Evolutionary conservation across 352 stramenopile species (phyloP), one percentile per base, ranked within the genome.

Genomic region (Phytophthora lateralis): DNA sequence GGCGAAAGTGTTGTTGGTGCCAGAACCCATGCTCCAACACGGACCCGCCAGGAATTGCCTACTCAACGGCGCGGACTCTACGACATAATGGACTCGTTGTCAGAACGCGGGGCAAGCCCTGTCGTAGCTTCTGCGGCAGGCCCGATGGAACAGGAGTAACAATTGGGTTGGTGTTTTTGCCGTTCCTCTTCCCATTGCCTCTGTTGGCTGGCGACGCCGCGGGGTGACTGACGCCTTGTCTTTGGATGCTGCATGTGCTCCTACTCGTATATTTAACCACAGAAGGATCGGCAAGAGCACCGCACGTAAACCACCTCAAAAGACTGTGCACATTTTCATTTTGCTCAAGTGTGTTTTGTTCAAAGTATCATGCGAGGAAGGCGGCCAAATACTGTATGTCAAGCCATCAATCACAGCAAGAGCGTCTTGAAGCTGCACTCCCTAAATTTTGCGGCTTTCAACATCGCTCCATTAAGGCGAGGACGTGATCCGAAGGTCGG

Each of bases 201-300:
- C 42, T 60, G 51, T 6, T 39, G 34, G 46, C 47, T 60, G 32
- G 18, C 32, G 43, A 55, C 46, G 56, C 41, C 38, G 29, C 45
- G 43, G 38, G 43, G 55, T 52, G 50, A 45, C 21, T 55, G 32
- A 41, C 54, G 34, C 42, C 20, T 24, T 50, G 35, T 52, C 29
- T 20, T 42, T 60, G 50, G 44, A 60, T 57, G 45, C 53, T 57
- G 37, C 50, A 37, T 65, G 66, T 67, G 55, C 66, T 69, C 71
- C 52, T 75, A 72, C 58, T 73, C 67, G 63, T 72, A 75, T 75
- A 75, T 75, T 75, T 75, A 75, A 75, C 67, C 44, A 60, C 62
- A 61, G 42, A 65, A 64, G 42, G 56, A 71, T 63, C 58, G 66
- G 38, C 62, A 69, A 61, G 43, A 69, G 54, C 60, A 66, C 50